Conservation (phyloP, 805 yeast species). For the Yamadazyma sp. region DNA sequence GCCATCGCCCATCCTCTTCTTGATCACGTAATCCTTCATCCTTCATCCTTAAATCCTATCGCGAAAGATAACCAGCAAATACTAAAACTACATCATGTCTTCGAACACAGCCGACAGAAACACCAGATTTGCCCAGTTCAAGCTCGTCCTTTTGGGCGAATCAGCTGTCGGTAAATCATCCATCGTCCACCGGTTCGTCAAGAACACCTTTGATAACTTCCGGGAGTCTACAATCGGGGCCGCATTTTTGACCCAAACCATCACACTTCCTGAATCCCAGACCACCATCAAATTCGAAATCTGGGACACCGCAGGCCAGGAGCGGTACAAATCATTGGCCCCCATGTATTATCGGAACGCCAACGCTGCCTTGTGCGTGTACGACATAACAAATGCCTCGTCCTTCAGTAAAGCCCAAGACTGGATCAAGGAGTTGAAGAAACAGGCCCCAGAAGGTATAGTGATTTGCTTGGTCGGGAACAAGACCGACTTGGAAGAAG, state of each 20-base stretch:
- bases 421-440: slow-evolving; percentile 78
- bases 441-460: slow-evolving; percentile 73
- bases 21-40: too few species aligned
- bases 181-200: slow-evolving; percentile 60
- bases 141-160: slow-evolving; percentile 75
- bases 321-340: slow-evolving; percentile 43
- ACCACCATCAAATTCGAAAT: slow-evolving; percentile 66
- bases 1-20: too few species aligned
- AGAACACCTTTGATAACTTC: slow-evolving; percentile 69
- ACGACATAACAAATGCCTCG: slow-evolving; percentile 66
- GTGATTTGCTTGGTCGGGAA: slow-evolving; percentile 86
- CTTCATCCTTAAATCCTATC: too few species aligned
- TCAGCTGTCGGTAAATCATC: slow-evolving; percentile 80
- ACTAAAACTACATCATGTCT: neutral
- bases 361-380: slow-evolving; percentile 76
- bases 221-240: slow-evolving; percentile 85
- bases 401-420: slow-evolving; percentile 71
- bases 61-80: slow-evolving; percentile 5
- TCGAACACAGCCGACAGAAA: neutral
- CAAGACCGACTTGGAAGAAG: slow-evolving; percentile 58
- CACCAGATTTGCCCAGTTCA: slow-evolving; percentile 42
- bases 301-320: slow-evolving; percentile 96
- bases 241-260: slow-evolving; percentile 72
- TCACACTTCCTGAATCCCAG: slow-evolving; percentile 51
- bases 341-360: slow-evolving; percentile 49